A percentile compares a stretch with the other conserved stretches of the same genome.
These are phyloP conservation scores for Lycium barbarum DNA, from an alignment of 257 asterid genomes.

Conservation along the genomic window DNA sequence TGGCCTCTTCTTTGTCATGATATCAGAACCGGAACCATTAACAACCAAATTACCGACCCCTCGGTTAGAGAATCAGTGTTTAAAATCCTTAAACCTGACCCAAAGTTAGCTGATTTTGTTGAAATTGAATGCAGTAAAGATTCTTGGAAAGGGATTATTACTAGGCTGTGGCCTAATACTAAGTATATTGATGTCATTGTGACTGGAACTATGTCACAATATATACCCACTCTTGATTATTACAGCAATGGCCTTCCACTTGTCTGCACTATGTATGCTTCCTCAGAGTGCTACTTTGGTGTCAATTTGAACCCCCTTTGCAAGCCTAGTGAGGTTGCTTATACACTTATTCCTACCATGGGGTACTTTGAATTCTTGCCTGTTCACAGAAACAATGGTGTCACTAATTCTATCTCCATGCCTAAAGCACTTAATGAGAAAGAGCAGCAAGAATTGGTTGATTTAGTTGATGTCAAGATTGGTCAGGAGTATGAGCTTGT, in stretches of 20 bases:
- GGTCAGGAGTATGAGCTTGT: constrained; percentile 92
- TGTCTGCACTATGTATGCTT: constrained; percentile 94
- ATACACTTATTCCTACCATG: constrained; percentile 86
- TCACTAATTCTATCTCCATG: constrained; percentile 41
- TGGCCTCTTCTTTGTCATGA: constrained; percentile 73
- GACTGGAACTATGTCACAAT: constrained; percentile 96
- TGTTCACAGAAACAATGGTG: constrained; percentile 51
- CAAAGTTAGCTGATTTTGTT: constrained; percentile 63
- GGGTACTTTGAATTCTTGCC: constrained; percentile 90
- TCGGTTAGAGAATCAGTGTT: constrained; percentile 59
- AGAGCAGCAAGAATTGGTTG: constrained; percentile 71
- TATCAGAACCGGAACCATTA: constrained; percentile 65
- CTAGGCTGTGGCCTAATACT: constrained; percentile 88
- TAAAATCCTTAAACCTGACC: constrained; percentile 66
- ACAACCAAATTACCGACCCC: constrained; percentile 59
- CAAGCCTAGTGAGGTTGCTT: constrained; percentile 76
- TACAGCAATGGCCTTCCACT: constrained; percentile 86
- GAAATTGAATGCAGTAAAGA: constrained; percentile 61
- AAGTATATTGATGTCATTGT: constrained; percentile 88
- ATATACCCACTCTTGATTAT: constrained; percentile 82
- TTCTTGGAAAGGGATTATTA: constrained; percentile 81
- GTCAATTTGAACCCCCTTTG: constrained; percentile 86
- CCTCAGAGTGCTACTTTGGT: constrained; percentile 92
- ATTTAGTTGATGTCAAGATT: constrained; percentile 71
- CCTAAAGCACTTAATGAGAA: constrained; percentile 64